Evolutionary conservation across 768 basidiomycete genomes (phyloP).

Genomic region (Leccinum obscurum): DNA sequence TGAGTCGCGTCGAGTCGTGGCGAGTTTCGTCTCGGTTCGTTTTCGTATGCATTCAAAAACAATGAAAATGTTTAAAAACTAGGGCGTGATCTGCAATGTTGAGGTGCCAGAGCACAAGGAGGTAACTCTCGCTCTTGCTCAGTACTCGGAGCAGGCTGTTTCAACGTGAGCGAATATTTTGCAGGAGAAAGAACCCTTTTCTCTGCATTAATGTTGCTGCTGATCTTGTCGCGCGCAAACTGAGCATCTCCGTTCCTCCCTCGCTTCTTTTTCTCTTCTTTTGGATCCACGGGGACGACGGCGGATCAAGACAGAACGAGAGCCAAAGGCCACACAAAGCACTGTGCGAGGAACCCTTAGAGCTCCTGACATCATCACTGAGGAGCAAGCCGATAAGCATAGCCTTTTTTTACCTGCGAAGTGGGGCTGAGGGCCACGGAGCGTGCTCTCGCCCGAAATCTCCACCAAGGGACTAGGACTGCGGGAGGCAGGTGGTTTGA

Average conservation of each 20-base stretch:
- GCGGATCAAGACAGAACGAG: not conserved
- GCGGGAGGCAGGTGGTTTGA: not conserved
- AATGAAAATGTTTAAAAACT: not conserved
- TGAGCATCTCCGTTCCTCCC: not conserved
- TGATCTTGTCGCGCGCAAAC: not conserved
- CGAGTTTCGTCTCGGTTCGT: not conserved
- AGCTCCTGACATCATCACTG: not conserved
- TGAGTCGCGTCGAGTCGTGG: slow-evolving; percentile 4
- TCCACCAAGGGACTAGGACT: not conserved
- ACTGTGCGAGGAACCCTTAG: not conserved
- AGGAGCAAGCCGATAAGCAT: not conserved
- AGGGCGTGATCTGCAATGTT: not conserved
- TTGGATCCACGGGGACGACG: not conserved
- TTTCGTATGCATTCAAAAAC: not conserved
- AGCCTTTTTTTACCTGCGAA: not conserved
- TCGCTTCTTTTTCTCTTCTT: too few relatives aligned
- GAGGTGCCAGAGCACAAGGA: not conserved
- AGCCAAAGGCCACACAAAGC: not conserved
- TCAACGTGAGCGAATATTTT: not conserved
- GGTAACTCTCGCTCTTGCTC: not conserved
- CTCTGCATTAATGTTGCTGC: not conserved
- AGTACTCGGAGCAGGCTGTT: not conserved
- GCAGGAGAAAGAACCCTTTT: not conserved
- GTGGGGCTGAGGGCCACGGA: not conserved
- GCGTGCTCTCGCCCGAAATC: not conserved